Evolutionary conservation across 169 alveolate species (phyloP), one percentile per base, ranked within the genome.

Genomic region (Plasmodium chabaudi): DNA sequence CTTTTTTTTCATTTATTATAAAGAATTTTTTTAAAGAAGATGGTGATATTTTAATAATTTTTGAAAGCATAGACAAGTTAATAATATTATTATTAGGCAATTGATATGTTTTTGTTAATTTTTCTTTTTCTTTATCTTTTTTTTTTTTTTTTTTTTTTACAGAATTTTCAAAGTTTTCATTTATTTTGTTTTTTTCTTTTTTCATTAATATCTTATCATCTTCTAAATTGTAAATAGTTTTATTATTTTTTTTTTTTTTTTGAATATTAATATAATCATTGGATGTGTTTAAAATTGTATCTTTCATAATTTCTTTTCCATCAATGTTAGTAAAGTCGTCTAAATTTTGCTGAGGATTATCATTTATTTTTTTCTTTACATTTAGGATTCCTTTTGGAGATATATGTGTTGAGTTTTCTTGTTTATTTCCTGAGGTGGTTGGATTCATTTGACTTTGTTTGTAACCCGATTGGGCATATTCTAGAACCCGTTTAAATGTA

Each of bases 1-100:
- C 90, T 61, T 60, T 82, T 19, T 60, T 82, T 46, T 82, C 90
- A 39, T 82, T 67, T 2, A 82, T 82, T 15, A 82, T 42, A 56
- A 82, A 82, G 23, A 53, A 82, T 56, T 67, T 65, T 39, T 82
- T 82, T 23, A 82, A 13, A 9, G 90, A 53, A 7, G 90, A 42
- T 5, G 27, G 4, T 0, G 90, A 55, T 39, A 82, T 82, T 82
- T 82, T 82, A 34, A 60, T 67, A 2, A 55, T 67, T 56, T 67
- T 65, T 5, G 90, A 34, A 12, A 82, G 53, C 19, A 17, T 47
- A 9, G 79, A 59, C 17, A 82, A 5, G 23, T 47, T 55, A 0
- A 70, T 70, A 55, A 19, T 67, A 7, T 67, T 53, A 27, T 55
- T 15, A 53, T 17, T 55, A 1, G 21, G 25, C 27, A 1, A 4